Evolutionary conservation across 768 basidiomycete genomes (phyloP), one percentile per base, ranked within the genome.

Genomic region (Mycena floridula): DNA sequence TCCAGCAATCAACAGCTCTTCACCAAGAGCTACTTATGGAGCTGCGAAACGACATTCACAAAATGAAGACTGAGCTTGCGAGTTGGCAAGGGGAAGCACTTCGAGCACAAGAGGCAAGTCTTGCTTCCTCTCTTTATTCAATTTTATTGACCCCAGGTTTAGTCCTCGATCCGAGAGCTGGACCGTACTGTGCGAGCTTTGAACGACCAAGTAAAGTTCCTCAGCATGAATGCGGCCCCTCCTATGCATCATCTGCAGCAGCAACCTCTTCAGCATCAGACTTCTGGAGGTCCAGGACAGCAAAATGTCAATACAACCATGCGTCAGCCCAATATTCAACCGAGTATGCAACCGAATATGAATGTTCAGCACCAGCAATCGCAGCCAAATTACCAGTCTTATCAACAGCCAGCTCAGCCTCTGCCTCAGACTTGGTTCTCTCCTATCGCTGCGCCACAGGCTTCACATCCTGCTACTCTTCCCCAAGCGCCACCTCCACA

Each of bases 11-110:
- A n/a, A 72, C 77, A 8, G 65, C 70, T 6, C 79, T 90, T 74
- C 86, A 91, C 56, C 89, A 91, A 58, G 86, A 89, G 45, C 69
- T 90, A 20, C 64, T 85, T 25, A 76, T 82, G 20, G 87, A 89
- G 59, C 72, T 93, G 52, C 79, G 81, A 43, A 67, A 71, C 3
- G 89, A 93, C 60, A 79, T 93, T 44, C 68, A 85, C 50, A 76
- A 68, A 47, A 73, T 93, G 52, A 89, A 89, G 64, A 78, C 82
- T 39, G 90, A 93, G 56, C 69, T 91, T 38, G 79, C 81, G 44
- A 68, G 77, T 13, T 91, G 88, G 86, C 89, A 93, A 59, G 82
- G 71, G 36, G 89, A 90, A 43, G 73, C 85, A 1, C 71, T 88
- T 40, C 76, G 85, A 38, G 77, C 72, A 26, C 87, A 92, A 56